These are phyloP conservation scores for Apiotrichum laibachii DNA, from an alignment of 1,284 basidiomycete species.

Conservation along the genomic window DNA sequence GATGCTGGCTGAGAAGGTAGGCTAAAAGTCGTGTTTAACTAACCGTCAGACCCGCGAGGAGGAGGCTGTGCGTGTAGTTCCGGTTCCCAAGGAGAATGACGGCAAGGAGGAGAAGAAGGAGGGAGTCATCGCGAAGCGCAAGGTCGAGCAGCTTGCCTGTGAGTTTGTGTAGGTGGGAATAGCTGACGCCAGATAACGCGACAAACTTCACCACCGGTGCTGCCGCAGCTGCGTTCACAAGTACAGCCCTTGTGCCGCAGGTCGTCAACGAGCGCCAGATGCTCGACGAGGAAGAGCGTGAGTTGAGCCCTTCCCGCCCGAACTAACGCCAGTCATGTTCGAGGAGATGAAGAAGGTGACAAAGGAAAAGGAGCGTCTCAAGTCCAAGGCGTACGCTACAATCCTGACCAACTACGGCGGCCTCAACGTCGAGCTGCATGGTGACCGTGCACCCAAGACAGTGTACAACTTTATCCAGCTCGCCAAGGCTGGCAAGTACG, in stretches of 20 bases:
- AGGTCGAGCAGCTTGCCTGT: slow-evolving; percentile 44
- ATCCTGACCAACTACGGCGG: slow-evolving; percentile 86
- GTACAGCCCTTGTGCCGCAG: slow-evolving; percentile 80
- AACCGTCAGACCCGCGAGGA: slow-evolving; percentile 35
- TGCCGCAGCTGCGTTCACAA: slow-evolving; percentile 88
- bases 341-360: slow-evolving; percentile 77
- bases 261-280: slow-evolving; percentile 73
- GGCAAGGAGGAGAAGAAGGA: slow-evolving; percentile 35
- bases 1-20: slow-evolving; percentile 51
- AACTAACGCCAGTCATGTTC: slow-evolving; percentile 66
- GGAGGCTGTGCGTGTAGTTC: slow-evolving; percentile 7
- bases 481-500: slow-evolving; percentile 83
- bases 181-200: slow-evolving; percentile 66
- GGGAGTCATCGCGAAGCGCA: slow-evolving; percentile 45
- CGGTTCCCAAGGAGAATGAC: slow-evolving; percentile 8
- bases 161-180: slow-evolving; percentile 6
- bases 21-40: slow-evolving; percentile 1
- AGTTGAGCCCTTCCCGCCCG: slow-evolving; percentile 34
- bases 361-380: slow-evolving; percentile 87
- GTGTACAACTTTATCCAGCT: slow-evolving; percentile 97
- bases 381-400: slow-evolving; percentile 83
- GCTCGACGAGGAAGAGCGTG: slow-evolving; percentile 73
- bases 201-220: slow-evolving; percentile 88
- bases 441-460: slow-evolving; percentile 81
- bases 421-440: slow-evolving; percentile 83